phyloP scores from a whole-genome alignment of 352 stramenopile genomes.

The Discostella stelligera region DNA sequence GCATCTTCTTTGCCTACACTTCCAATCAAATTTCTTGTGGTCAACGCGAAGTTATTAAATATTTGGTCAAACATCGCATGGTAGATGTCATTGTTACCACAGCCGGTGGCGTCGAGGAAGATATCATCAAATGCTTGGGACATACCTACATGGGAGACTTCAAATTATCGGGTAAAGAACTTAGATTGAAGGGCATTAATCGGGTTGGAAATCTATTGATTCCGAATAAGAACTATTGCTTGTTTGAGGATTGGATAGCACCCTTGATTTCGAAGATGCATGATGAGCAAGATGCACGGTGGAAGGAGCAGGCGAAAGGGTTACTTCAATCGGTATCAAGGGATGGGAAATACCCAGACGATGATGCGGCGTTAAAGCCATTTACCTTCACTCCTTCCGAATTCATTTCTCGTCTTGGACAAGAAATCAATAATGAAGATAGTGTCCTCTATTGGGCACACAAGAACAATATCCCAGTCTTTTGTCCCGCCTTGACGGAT shows the following conservation, averaged over 20 bases:
- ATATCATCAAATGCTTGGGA: conserved; percentile 99
- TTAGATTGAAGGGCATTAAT: conserved; percentile 97
- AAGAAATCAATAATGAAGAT: conserved; percentile 97
- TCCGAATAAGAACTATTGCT: conserved; percentile 99
- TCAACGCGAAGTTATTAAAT: conserved; percentile 96
- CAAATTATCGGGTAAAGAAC: conserved; percentile 88
- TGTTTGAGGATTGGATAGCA: conserved; percentile 86
- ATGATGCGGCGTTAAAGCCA: conserved; percentile 53
- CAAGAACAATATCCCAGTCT: conserved; percentile 99
- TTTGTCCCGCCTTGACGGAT: conserved; percentile 98
- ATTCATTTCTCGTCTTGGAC: conserved; percentile 93
- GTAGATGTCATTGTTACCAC: conserved; percentile 96
- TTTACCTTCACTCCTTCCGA: conserved; percentile 95
- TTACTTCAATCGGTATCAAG: neutral
- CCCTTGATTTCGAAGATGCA: conserved; percentile 98
- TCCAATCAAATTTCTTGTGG: conserved; percentile 99
- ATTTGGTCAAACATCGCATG: conserved; percentile 97
- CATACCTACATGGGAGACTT: conserved; percentile 99
- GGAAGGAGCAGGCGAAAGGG: conserved; percentile 53
- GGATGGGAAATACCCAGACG: neutral
- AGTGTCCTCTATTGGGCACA: conserved; percentile 99
- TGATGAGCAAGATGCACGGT: conserved; percentile 91
- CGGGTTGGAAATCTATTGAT: conserved; percentile 99
- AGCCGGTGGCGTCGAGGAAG: conserved; percentile 90
- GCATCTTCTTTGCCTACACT: conserved; percentile 99